Base-by-base conservation (phyloP, 2,329 filamentous ascomycete species). In the Colletotrichum sp. region DNA sequence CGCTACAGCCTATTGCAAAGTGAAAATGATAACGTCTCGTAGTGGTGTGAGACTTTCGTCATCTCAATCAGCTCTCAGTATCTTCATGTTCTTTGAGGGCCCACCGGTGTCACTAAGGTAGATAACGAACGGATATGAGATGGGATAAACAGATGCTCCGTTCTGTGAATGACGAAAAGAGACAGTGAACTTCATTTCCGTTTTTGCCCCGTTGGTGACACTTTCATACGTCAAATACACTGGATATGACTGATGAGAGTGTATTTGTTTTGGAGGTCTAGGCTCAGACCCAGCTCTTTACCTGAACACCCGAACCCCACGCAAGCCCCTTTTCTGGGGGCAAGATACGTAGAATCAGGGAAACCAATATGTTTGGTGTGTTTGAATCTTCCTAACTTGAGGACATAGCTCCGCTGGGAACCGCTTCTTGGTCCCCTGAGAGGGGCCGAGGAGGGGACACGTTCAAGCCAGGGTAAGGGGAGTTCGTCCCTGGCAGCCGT, bases 21-120 rank as follows among this genome's bases (percentile, higher is more conserved):
- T 48, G 43, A 48, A 4, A 13, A 1, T 48, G n/a, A 13, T 1
- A 1, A 13, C 1, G 43, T 0, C 10, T 21, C 43, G 2, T 48
- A 2, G n/a, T 21, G 10, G n/a, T 21, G 12, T 21, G 43, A 52
- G 3, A 52, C 10, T 21, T 3, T 14, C 43, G n/a, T 52, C 43
- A 21, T 21, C 43, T 52, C 7, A 21, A 48, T 10, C 7, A 7
- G 43, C 43, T 13, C 43, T 13, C 14, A 14, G 55, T 43, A 12
- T 28, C 1, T 28, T n/a, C 24, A 13, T 0, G 10, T 61, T 30
- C 18, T 18, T 36, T 64, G 1, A 39, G 1, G n/a, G 60, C 32
- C 18, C 60, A 59, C 55, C 4, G 0, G 0, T 0, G 43, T 24
- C 43, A 24, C 1, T 21, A 7, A n/a, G 4, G 21, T 4, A 43